phyloP scores from a whole-genome alignment of 495 filamentous ascomycete genomes.

The Terfezia boudieri region DNA sequence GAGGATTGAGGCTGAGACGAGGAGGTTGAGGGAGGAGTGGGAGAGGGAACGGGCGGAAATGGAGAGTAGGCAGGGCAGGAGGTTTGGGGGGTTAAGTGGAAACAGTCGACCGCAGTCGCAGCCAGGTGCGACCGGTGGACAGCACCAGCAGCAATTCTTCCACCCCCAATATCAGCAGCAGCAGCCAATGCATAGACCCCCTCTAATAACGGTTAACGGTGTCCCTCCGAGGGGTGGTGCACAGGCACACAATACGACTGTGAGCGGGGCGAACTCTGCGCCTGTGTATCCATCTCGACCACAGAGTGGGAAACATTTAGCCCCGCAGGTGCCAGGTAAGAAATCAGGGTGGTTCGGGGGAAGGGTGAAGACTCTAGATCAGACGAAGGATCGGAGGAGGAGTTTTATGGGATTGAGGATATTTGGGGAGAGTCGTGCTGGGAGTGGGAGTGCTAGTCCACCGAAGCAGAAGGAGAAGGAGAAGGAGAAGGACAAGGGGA shows the following conservation, averaged over 20 bases:
- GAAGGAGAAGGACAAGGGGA: slow-evolving; percentile 3
- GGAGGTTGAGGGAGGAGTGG: not conserved
- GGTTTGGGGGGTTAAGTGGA: no score
- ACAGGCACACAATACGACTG: no score
- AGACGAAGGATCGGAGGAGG: slow-evolving; percentile 9
- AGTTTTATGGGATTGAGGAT: slow-evolving; percentile 16
- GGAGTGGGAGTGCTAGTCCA: not conserved
- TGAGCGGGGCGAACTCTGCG: no score
- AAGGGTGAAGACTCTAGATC: not conserved
- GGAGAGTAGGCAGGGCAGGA: no score
- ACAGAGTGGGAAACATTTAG: no score
- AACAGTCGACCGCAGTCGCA: no score
- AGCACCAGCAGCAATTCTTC: not conserved
- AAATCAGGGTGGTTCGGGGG: not conserved
- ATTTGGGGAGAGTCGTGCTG: slow-evolving; percentile 6
- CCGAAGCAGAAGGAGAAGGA: not conserved
- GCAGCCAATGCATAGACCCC: not conserved
- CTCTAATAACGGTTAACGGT: no score
- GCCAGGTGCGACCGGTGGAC: not conserved
- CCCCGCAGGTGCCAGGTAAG: not conserved
- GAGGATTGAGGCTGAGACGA: not conserved
- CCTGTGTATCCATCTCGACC: no score
- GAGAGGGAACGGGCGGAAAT: no score
- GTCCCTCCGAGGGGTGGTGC: no score
- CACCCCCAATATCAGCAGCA: not conserved